Evolutionary conservation across 768 basidiomycete genomes (phyloP).

Genomic region (Tylopilus subfusipes): DNA sequence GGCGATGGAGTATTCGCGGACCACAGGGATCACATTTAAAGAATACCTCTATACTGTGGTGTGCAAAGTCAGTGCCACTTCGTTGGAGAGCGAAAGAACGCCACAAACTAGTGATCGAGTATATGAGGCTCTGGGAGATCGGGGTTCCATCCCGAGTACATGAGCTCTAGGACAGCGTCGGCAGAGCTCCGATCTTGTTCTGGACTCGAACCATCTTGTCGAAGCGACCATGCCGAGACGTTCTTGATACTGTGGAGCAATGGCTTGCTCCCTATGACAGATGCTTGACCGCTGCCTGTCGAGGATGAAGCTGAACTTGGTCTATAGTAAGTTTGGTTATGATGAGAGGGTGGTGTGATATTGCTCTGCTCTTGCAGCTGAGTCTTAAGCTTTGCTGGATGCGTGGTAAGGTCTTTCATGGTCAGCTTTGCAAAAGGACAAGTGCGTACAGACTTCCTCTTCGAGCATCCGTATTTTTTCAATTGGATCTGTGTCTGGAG

Average conservation of each 20-base stretch:
- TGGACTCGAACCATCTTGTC: slow-evolving; percentile 49
- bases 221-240: slow-evolving; percentile 20
- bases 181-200: slow-evolving; percentile 43
- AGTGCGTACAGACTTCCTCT: slow-evolving; percentile 63
- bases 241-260: not conserved
- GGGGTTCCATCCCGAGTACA: slow-evolving; percentile 80
- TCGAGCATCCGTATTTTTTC: slow-evolving; percentile 77
- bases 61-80: slow-evolving; percentile 8
- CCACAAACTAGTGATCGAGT: slow-evolving; percentile 72
- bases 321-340: slow-evolving; percentile 17
- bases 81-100: slow-evolving; percentile 4
- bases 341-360: slow-evolving; percentile 22
- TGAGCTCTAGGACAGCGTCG: slow-evolving; percentile 60
- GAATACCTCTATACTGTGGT: slow-evolving; percentile 73
- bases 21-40: slow-evolving; percentile 88
- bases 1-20: slow-evolving; percentile 77
- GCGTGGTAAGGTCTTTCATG: slow-evolving; percentile 9
- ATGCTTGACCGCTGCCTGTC: slow-evolving; percentile 13
- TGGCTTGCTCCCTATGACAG: slow-evolving; percentile 4
- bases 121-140: slow-evolving; percentile 75
- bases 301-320: slow-evolving; percentile 24
- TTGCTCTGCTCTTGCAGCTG: slow-evolving; percentile 55
- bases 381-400: slow-evolving; percentile 58
- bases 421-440: not conserved
- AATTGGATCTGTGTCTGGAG: slow-evolving; percentile 73